Evolutionary conservation across 2,329 filamentous ascomycete species (phyloP).

Genomic region (Fusarium musae): DNA sequence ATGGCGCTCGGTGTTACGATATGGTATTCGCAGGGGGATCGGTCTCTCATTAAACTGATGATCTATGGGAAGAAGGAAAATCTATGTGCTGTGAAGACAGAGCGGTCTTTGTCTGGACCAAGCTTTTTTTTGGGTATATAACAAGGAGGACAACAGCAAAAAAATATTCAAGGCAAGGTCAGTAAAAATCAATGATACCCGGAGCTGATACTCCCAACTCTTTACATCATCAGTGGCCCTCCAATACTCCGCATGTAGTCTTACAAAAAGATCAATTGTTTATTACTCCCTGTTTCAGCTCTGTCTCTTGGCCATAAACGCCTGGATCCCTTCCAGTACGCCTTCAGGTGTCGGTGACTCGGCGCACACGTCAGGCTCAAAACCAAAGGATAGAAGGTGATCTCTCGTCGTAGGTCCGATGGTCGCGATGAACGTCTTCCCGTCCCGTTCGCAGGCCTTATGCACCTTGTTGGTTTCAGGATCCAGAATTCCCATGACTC

Average conservation of each 20-base stretch:
- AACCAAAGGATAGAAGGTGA: conserved; percentile 74
- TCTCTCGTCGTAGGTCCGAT: conserved; percentile 94
- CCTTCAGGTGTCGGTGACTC: conserved; percentile 85
- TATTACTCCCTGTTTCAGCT: conserved; percentile 18
- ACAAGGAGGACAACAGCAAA: conserved; percentile 1
- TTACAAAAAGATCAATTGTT: neutral
- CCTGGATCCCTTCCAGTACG: conserved; percentile 74
- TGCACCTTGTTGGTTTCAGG: conserved; percentile 54
- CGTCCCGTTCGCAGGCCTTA: conserved; percentile 43
- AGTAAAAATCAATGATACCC: conserved; percentile 45
- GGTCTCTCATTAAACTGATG: conserved; percentile 14
- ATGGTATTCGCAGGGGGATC: conserved; percentile 3
- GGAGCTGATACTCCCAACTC: conserved; percentile 42
- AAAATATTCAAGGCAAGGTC: conserved; percentile 14
- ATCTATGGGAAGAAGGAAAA: neutral
- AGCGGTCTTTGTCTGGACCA: neutral
- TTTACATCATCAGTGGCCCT: conserved; percentile 7
- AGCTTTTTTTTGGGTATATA: conserved; percentile 20
- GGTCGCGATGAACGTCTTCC: conserved; percentile 76
- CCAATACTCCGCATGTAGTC: neutral
- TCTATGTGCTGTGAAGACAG: neutral
- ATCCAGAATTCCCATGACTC: conserved; percentile 63
- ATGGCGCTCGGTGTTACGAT: conserved; percentile 33
- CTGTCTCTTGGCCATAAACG: conserved; percentile 37
- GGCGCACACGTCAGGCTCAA: conserved; percentile 82